These are phyloP conservation scores for Sanghuangporus sanghuang DNA, from an alignment of 1,284 basidiomycete species.

Conservation along the genomic window DNA sequence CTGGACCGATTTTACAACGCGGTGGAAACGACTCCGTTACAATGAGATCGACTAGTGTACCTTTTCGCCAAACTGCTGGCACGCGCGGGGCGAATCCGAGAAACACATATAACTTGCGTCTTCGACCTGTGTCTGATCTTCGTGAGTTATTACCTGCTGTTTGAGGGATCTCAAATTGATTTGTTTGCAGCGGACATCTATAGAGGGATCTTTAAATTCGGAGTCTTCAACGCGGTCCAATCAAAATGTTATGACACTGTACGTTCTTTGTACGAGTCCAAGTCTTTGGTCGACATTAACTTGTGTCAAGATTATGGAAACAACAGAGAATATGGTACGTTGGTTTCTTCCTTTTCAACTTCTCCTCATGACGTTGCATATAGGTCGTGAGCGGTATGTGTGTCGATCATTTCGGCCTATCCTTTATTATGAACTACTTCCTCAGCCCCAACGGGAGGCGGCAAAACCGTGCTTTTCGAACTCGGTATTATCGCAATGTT, in stretches of 20 bases:
- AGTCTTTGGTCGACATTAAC: not conserved
- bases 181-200: conserved; percentile 67
- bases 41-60: not conserved
- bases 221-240: conserved; percentile 87
- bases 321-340: conserved; percentile 70
- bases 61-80: not conserved
- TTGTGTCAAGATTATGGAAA: conserved; percentile 52
- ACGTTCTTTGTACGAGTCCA: conserved; percentile 23
- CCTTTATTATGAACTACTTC: conserved; percentile 2
- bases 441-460: conserved; percentile 85
- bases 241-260: conserved; percentile 78
- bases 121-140: conserved; percentile 67
- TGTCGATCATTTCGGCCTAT: conserved; percentile 7
- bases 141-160: conserved; percentile 39
- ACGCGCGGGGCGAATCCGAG: conserved; percentile 27
- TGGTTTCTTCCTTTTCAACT: not conserved
- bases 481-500: conserved; percentile 82
- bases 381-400: conserved; percentile 73
- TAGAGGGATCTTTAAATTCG: conserved; percentile 79
- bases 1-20: too few relatives aligned
- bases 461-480: conserved; percentile 93
- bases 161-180: not conserved
- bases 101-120: conserved; percentile 41
- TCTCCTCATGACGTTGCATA: conserved; percentile 16
- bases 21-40: not conserved